Evolutionary conservation across 1,284 basidiomycete species (phyloP), one percentile per base, ranked within the genome.

Genomic region (Leccinum subrobustum): DNA sequence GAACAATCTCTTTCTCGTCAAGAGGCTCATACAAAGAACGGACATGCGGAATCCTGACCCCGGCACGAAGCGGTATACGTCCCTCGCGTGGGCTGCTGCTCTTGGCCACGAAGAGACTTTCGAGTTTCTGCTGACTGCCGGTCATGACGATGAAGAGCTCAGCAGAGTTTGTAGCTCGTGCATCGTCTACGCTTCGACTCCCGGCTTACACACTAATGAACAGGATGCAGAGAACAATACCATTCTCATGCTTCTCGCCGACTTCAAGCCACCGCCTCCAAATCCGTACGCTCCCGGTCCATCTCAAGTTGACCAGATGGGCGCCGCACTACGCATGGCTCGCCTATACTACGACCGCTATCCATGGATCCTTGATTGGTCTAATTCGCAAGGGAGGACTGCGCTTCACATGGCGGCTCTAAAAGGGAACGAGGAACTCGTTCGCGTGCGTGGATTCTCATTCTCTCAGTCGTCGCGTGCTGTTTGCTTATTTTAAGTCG

Each of bases 141-240:
- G 92, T 16, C 93, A 96, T 73, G 95, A 97, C 72, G 93, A 96
- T 70, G 87, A 89, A 59, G 95, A 96, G 74, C 80, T 94, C 63
- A 94, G 89, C 73, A 85, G 87, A 79, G 94, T 95, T 73, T 71
- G 88, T 79, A 53, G 63, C 56, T n/a, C 50, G 62, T 59, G 18
- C 52, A 39, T 50, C 14, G 6, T 54, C 56, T 42, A 52, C 53
- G 31, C 58, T 31, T 57, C 51, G 20, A 18, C 27, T 52, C 56
- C 59, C 51, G 62, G 60, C 63, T 66, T 48, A 68, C 62, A 60
- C 53, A 52, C 44, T 52, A 51, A 60, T 53, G 51, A 55, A 48
- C 65, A 96, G 93, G 94, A 96, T 73, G 83, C 84, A 7, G 93
- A 95, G 69, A 90, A 91, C 71, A 95, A 95, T 71, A 96, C 93